Evolutionary conservation across 2,329 filamentous ascomycete genomes (phyloP).

Genomic region (Penicillium palitans): DNA sequence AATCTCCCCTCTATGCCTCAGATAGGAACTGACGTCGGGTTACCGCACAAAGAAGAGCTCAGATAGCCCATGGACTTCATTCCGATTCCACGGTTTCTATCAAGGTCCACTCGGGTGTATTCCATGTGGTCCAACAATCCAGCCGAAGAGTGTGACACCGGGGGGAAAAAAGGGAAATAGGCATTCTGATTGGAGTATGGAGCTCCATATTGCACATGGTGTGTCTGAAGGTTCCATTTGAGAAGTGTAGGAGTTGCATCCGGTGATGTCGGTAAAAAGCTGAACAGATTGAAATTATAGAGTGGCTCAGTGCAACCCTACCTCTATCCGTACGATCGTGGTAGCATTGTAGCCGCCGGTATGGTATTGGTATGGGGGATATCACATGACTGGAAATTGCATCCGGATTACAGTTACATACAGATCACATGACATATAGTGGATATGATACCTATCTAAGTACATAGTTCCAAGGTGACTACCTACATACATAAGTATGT

Average conservation of each 20-base stretch:
- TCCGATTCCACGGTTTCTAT: slow-evolving; percentile 6
- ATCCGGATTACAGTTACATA: neutral
- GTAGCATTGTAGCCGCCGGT: slow-evolving; percentile 21
- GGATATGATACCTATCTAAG: too few relatives aligned
- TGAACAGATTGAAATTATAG: slow-evolving; percentile 6
- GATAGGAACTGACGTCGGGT: neutral
- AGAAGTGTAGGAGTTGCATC: slow-evolving; percentile 31
- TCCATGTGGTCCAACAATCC: slow-evolving; percentile 21
- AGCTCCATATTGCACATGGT: neutral
- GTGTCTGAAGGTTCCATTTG: slow-evolving; percentile 22
- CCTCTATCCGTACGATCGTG: neutral
- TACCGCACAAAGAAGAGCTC: neutral
- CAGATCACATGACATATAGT: neutral
- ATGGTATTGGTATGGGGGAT: slow-evolving; percentile 8
- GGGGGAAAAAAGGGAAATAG: neutral
- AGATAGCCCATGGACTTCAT: slow-evolving; percentile 9
- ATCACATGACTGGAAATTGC: neutral
- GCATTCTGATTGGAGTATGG: slow-evolving; percentile 13
- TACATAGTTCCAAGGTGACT: too few relatives aligned
- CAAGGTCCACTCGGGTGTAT: slow-evolving; percentile 3
- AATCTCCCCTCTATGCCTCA: neutral
- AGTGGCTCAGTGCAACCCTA: slow-evolving; percentile 25
- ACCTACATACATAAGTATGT: too few relatives aligned
- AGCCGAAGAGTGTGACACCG: slow-evolving; percentile 4
- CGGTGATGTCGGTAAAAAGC: slow-evolving; percentile 27